Conservation (phyloP, 306 rosid species). For the Astragalus glycyphyllos region DNA sequence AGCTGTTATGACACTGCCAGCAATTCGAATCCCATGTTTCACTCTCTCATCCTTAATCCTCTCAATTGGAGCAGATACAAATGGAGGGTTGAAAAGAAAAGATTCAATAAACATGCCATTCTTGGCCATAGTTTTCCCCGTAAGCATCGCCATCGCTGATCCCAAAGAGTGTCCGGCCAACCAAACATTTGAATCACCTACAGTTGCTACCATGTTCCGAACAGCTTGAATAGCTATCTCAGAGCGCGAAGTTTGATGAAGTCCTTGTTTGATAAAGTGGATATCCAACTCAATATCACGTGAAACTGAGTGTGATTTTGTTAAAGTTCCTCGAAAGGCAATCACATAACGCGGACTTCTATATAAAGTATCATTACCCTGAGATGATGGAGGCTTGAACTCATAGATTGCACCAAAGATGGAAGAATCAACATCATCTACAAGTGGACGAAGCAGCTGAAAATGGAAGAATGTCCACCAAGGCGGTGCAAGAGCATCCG, state of each 20-base stretch:
- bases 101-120: constrained; percentile 59
- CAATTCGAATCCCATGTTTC: constrained; percentile 84
- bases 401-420: constrained; percentile 84
- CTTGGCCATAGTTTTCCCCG: constrained; percentile 87
- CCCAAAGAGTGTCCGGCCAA: constrained; percentile 95
- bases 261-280: constrained; percentile 68
- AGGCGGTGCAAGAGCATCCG: constrained; percentile 80
- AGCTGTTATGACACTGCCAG: constrained; percentile 80
- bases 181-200: constrained; percentile 83
- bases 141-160: constrained; percentile 87
- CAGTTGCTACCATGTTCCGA: constrained; percentile 72
- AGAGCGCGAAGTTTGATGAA: constrained; percentile 84
- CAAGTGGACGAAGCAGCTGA: constrained; percentile 67
- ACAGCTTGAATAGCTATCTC: constrained; percentile 82
- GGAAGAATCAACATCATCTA: constrained; percentile 84
- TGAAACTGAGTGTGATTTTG: constrained; percentile 63
- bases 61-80: constrained; percentile 81
- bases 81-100: constrained; percentile 90
- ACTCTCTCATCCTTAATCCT: constrained; percentile 71
- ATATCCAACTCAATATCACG: constrained; percentile 83
- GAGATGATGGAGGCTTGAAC: constrained; percentile 67
- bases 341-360: constrained; percentile 74
- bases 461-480: constrained; percentile 94
- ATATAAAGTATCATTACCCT: constrained; percentile 47
- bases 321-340: constrained; percentile 91